Conservation (phyloP, 495 filamentous ascomycete species). For the Thozetella sp. region DNA sequence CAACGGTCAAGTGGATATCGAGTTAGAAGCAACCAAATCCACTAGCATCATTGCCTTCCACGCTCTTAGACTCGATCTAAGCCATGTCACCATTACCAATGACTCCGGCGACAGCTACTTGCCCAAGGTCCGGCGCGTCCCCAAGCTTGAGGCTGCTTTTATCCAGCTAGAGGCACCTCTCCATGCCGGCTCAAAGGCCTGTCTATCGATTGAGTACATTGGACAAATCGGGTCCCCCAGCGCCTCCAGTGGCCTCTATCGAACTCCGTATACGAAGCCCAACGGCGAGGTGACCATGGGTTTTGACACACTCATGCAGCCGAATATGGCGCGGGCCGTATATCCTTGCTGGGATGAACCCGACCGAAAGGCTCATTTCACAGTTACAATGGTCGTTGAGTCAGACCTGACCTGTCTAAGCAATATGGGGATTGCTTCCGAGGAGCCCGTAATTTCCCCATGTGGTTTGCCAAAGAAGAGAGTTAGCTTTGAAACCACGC, state of each 20-base stretch:
- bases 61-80: background rate
- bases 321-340: conserved; percentile 59
- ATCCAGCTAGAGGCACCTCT: background rate
- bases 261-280: background rate
- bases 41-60: background rate
- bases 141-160: background rate
- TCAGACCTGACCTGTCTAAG: conserved; percentile 70
- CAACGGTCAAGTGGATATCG: background rate
- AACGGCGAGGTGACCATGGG: background rate
- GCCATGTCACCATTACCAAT: background rate
- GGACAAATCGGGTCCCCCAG: background rate
- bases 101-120: background rate
- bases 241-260: background rate
- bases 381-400: conserved; percentile 75
- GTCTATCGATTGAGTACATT: background rate
- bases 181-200: background rate
- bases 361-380: conserved; percentile 80
- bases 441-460: conserved; percentile 38
- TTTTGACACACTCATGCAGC: background rate
- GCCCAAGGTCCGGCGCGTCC: background rate
- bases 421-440: conserved; percentile 71
- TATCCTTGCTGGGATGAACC: conserved; percentile 89
- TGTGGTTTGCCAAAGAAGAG: conserved; percentile 60
- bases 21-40: background rate
- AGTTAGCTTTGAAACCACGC: conserved; percentile 72